Evolutionary conservation across 2,329 filamentous ascomycete genomes (phyloP), one percentile per base, ranked within the genome.

Genomic region (Teratosphaeriaceae sp.): DNA sequence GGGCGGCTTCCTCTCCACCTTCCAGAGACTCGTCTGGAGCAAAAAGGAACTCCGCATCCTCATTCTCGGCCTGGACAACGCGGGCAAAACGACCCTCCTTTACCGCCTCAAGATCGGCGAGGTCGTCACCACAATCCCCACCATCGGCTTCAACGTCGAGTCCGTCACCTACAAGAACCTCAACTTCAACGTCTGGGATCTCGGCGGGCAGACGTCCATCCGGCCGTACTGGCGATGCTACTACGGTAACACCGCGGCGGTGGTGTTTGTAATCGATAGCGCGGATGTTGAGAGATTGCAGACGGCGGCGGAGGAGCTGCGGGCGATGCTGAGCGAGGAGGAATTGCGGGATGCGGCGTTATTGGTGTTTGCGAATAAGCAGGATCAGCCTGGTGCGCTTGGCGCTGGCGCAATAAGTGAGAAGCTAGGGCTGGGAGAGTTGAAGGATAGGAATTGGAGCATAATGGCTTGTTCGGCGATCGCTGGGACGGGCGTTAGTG

Each of bases 191-290:
- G 92, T 98, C 60, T 98, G 92, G 92, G 90, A 97, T 72, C 76
- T 97, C 37, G 90, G 92, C 61, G 92, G 92, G 29, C 92, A 98
- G 74, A 98, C 92, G n/a, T 94, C 85, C 55, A 98, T 98, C 65
- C 80, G 92, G 54, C 92, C 92, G 2, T 98, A 98, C 73, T 98
- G 92, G 92, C 80, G 92, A 65, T 98, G 92, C 72, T 98, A 98
- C 76, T 98, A 97, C 64, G 88, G 89, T 63, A 97, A 98, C 72
- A 98, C 92, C 1, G 90, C 92, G 22, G 92, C 92, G 15, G 92
- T 98, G 54, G 90, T 98, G 60, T 98, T 98, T 72, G 92, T 98
- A 49, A 90, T 98, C 62, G 92, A 98, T 66, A 92, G 85, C 31
- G 98, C 92, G 55, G 92, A 98, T 74, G 94, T 97, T 61, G 90